A percentile compares a stretch with the other conserved stretches of the same genome.
Evolutionary conservation across 2,329 filamentous ascomycete genomes (phyloP).

Genomic region (Penicillium decumbens): DNA sequence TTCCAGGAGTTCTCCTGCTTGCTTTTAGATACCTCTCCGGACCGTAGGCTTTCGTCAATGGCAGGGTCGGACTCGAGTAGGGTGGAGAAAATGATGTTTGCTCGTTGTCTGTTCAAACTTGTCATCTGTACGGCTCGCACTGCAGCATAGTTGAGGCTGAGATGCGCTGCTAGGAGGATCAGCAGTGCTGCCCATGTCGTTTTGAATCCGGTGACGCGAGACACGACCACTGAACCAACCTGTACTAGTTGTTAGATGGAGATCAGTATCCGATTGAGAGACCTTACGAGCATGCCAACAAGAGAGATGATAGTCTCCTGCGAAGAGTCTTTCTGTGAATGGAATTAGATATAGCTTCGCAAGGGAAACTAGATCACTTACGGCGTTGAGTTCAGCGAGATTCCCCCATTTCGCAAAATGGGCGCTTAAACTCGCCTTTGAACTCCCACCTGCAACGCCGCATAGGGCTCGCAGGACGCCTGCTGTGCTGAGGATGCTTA

Average conservation of each 20-base stretch:
- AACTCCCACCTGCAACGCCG: constrained; percentile 82
- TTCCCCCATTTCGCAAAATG: constrained; percentile 89
- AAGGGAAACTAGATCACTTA: constrained; percentile 35
- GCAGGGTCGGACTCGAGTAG: constrained; percentile 41
- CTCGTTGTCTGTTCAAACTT: constrained; percentile 79
- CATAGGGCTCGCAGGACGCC: constrained; percentile 67
- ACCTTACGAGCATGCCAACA: constrained; percentile 68
- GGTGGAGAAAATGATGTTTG: constrained; percentile 68
- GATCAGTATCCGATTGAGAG: neutral
- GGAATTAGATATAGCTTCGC: constrained; percentile 2
- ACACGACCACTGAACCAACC: constrained; percentile 75
- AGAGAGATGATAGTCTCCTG: constrained; percentile 93
- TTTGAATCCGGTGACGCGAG: constrained; percentile 62
- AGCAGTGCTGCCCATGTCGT: constrained; percentile 73
- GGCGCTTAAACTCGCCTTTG: constrained; percentile 83
- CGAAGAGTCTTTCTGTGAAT: constrained; percentile 70
- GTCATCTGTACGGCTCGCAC: constrained; percentile 80
- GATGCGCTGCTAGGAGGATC: constrained; percentile 67
- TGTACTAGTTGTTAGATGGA: constrained; percentile 20
- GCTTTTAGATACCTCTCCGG: neutral
- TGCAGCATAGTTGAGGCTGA: constrained; percentile 79
- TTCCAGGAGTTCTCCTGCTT: neutral
- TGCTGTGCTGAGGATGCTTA: constrained; percentile 55
- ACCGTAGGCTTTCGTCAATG: constrained; percentile 1
- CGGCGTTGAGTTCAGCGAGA: constrained; percentile 84